Percentiles rank a stretch among this genome's conserved stretches.
Evolutionary conservation across 2,329 filamentous ascomycete species (phyloP).

Genomic region (Colletotrichum neosansevieriae): DNA sequence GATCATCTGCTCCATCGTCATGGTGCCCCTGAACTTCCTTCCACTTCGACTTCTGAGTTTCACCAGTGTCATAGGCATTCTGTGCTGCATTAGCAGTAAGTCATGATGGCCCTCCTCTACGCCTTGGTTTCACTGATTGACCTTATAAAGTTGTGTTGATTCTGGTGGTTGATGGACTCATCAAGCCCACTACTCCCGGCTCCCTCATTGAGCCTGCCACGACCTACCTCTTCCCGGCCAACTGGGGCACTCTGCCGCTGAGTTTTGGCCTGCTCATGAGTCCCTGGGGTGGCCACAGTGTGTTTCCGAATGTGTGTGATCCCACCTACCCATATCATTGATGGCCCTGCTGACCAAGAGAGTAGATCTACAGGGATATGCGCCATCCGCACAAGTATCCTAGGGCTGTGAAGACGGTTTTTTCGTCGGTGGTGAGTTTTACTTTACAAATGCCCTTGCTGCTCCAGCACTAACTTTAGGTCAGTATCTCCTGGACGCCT

Average conservation of each 20-base stretch:
- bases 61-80: conserved; percentile 88
- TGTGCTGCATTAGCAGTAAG: conserved; percentile 89
- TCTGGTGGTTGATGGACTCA: conserved; percentile 85
- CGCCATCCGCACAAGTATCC: conserved; percentile 84
- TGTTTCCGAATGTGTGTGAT: conserved; percentile 78
- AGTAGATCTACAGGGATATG: conserved; percentile 74
- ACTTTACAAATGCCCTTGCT: neutral
- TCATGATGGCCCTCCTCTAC: conserved; percentile 44
- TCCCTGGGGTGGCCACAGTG: conserved; percentile 72
- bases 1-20: conserved; percentile 80
- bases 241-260: conserved; percentile 88
- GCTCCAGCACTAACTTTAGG: neutral
- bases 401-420: conserved; percentile 81
- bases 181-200: conserved; percentile 83
- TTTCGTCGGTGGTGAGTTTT: conserved; percentile 79
- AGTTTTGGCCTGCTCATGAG: conserved; percentile 92
- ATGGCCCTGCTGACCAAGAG: conserved; percentile 3
- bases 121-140: neutral
- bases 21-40: conserved; percentile 86
- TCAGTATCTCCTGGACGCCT: conserved; percentile 81
- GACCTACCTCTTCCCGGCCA: conserved; percentile 85
- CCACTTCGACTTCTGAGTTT: conserved; percentile 88
- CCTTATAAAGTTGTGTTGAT: conserved; percentile 77
- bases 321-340: neutral
- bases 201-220: conserved; percentile 84